Conservation (phyloP, 2,329 filamentous ascomycete genomes). For the Tolypocladium guangdongense region DNA sequence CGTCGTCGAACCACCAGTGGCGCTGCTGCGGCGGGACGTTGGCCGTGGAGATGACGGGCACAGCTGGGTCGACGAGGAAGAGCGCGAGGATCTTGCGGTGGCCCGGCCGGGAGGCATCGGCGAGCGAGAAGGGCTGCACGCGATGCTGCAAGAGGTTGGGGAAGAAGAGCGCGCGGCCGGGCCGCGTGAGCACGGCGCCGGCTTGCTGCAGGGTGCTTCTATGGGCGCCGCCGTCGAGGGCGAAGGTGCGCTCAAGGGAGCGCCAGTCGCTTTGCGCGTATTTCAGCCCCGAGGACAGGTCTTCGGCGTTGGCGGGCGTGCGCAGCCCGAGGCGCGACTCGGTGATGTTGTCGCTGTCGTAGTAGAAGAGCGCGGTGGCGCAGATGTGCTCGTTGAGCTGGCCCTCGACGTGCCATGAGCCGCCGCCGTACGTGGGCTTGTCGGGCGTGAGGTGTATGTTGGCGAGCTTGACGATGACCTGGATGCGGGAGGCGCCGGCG, state of each 20-base stretch:
- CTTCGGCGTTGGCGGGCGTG: conserved; percentile 23
- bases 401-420: conserved; percentile 46
- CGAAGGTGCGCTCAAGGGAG: conserved; percentile 24
- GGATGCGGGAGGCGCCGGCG: conserved; percentile 26
- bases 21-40: conserved; percentile 33
- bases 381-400: conserved; percentile 51
- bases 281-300: conserved; percentile 8
- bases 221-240: background rate
- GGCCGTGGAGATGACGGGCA: conserved; percentile 30
- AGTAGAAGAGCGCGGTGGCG: conserved; percentile 52
- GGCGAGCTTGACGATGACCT: conserved; percentile 54
- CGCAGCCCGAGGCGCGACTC: conserved; percentile 39
- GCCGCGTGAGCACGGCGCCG: conserved; percentile 34
- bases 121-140: conserved; percentile 39
- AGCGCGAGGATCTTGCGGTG: conserved; percentile 49
- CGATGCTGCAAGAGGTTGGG: conserved; percentile 43
- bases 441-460: conserved; percentile 50
- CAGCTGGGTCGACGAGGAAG: conserved; percentile 48
- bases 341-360: conserved; percentile 49
- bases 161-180: conserved; percentile 41
- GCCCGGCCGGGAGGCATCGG: conserved; percentile 39
- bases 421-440: conserved; percentile 40
- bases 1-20: conserved; percentile 20
- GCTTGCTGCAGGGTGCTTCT: conserved; percentile 19
- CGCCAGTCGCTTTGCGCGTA: conserved; percentile 22